Conservation (phyloP, 2,329 filamentous ascomycete species). For the Chrysosporium keratinophilum region DNA sequence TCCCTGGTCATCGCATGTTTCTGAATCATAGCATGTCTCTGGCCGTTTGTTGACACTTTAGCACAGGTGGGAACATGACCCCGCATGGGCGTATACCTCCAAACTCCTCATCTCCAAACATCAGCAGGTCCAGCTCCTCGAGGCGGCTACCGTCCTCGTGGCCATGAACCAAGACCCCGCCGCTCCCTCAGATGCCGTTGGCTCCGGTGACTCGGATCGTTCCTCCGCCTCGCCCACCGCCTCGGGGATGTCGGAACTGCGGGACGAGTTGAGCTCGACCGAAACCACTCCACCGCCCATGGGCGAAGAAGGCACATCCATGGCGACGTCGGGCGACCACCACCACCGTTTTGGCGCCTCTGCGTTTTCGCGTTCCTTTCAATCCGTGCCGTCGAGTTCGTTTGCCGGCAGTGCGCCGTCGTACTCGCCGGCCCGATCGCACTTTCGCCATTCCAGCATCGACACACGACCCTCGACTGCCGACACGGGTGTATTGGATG, state of each 20-base stretch:
- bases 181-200: conserved; percentile 54
- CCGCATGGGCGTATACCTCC: conserved; percentile 93
- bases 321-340: conserved; percentile 35
- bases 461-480: conserved; percentile 70
- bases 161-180: conserved; percentile 63
- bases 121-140: conserved; percentile 93
- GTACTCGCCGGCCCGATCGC: conserved; percentile 37
- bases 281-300: conserved; percentile 88
- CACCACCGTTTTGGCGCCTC: conserved; percentile 40
- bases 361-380: conserved; percentile 66
- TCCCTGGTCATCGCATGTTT: too few species aligned
- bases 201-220: conserved; percentile 62
- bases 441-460: conserved; percentile 64
- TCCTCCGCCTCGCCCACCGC: conserved; percentile 74
- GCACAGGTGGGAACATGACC: conserved; percentile 95
- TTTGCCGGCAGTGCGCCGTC: conserved; percentile 46
- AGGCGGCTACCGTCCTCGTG: conserved; percentile 91
- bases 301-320: conserved; percentile 49
- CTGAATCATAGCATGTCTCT: too few species aligned
- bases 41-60: conserved; percentile 25
- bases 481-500: conserved; percentile 59
- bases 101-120: conserved; percentile 98
- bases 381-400: conserved; percentile 54
- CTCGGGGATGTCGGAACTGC: conserved; percentile 66
- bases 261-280: conserved; percentile 66